Conservation (phyloP, 1,284 basidiomycete species). For the Neonothopanus nambi region DNA sequence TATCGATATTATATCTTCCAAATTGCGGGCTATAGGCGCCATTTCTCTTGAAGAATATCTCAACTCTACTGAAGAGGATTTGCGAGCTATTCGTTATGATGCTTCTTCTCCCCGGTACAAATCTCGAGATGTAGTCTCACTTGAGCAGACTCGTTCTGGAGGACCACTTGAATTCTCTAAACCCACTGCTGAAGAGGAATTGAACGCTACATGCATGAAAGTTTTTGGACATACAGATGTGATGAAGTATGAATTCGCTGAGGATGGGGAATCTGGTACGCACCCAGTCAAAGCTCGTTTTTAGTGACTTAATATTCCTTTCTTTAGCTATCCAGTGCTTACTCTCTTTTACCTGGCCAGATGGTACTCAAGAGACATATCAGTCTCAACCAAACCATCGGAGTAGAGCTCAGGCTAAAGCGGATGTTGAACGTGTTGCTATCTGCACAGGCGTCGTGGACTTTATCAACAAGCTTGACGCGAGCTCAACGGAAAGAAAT, state of each 20-base stretch:
- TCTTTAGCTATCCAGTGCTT: background rate
- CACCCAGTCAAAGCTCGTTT: background rate
- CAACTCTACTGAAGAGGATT: background rate
- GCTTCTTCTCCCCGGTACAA: background rate
- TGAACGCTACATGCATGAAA: background rate
- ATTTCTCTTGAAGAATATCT: conserved; percentile 6
- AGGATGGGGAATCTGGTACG: background rate
- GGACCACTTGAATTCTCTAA: background rate
- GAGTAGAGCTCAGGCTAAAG: background rate
- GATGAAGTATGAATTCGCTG: too few relatives aligned
- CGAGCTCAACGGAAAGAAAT: too few relatives aligned
- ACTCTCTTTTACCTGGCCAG: background rate
- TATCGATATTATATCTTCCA: background rate
- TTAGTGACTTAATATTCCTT: background rate
- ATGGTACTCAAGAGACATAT: background rate
- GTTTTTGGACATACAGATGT: background rate
- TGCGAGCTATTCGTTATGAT: conserved; percentile 11
- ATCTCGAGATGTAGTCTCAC: background rate
- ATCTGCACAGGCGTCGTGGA: background rate
- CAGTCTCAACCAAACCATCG: background rate
- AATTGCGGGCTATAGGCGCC: conserved; percentile 7
- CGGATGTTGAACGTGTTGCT: conserved; percentile 1
- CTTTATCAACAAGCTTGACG: background rate
- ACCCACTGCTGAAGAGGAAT: background rate
- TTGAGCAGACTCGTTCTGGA: background rate